These are phyloP conservation scores for Pelargonium citronellum DNA, from an alignment of 441 rosid species.

Conservation along the genomic window DNA sequence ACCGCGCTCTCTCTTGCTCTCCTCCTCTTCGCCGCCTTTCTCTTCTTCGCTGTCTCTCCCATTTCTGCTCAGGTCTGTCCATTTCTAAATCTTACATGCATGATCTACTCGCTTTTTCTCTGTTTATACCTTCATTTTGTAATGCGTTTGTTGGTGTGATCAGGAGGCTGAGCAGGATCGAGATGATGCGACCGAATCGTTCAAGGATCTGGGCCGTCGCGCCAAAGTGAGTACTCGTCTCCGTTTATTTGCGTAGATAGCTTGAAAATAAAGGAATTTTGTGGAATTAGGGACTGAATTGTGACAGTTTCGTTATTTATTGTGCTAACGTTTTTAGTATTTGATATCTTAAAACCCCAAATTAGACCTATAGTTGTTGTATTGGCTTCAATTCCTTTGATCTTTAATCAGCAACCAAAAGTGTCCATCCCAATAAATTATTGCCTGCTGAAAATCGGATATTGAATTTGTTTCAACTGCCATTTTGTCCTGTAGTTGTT, in stretches of 20 bases:
- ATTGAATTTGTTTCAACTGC: neutral
- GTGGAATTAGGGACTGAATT: neutral
- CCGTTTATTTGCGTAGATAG: neutral
- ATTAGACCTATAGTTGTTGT: neutral
- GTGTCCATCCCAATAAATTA: neutral
- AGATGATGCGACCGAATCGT: constrained; percentile 21
- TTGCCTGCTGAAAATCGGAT: neutral
- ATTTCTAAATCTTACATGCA: neutral
- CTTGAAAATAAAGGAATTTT: neutral
- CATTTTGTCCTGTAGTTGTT: neutral
- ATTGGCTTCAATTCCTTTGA: neutral
- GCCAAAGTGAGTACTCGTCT: constrained; percentile 52
- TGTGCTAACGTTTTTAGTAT: neutral
- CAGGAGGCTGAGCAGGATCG: neutral
- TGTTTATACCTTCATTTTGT: neutral
- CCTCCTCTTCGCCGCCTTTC: neutral
- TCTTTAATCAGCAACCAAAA: neutral
- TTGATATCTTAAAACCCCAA: neutral
- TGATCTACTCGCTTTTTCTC: neutral
- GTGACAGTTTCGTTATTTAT: neutral
- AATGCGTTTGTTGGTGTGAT: neutral
- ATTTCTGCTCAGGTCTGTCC: neutral
- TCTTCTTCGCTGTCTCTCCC: neutral
- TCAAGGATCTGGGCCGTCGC: constrained; percentile 80
- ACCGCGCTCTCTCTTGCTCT: neutral